A percentile compares a stretch with the other conserved stretches of the same genome.
phyloP scores from a whole-genome alignment of 2,329 filamentous ascomycete species.

The Fusarium sp. region DNA sequence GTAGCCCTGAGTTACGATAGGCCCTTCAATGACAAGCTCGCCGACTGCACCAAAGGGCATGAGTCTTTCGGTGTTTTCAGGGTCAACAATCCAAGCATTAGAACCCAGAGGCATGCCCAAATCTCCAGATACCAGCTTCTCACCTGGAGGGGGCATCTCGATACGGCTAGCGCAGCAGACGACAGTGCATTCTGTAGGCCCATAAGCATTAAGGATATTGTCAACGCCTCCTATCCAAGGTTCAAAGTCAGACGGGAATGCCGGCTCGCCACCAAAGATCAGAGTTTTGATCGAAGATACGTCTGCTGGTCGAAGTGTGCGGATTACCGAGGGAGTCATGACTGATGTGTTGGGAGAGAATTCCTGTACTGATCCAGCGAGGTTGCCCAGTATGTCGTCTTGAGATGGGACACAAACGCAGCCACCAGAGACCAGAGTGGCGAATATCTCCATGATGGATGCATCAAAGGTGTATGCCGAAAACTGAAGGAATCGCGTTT shows the following conservation, averaged over 20 bases:
- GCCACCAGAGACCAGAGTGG: background rate
- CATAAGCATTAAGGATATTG: slow-evolving; percentile 1
- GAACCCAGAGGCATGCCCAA: slow-evolving; percentile 6
- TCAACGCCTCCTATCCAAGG: slow-evolving; percentile 3
- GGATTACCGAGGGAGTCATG: slow-evolving; percentile 2
- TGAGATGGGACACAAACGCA: slow-evolving; percentile 9
- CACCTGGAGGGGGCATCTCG: background rate
- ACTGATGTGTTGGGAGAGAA: background rate
- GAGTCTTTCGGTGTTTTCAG: slow-evolving; percentile 14
- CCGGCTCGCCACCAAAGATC: slow-evolving; percentile 6
- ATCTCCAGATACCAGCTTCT: background rate
- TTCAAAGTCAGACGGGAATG: slow-evolving; percentile 2
- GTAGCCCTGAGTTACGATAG: slow-evolving; percentile 30
- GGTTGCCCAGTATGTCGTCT: background rate
- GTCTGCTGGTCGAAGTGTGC: background rate
- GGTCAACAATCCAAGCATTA: slow-evolving; percentile 32
- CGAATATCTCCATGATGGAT: background rate
- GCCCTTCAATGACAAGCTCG: slow-evolving; percentile 41
- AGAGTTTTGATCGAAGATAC: slow-evolving; percentile 1
- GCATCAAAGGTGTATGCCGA: slow-evolving; percentile 1
- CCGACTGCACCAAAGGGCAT: slow-evolving; percentile 36
- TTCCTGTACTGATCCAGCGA: slow-evolving; percentile 2
- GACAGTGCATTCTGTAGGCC: slow-evolving; percentile 12
- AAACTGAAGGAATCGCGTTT: slow-evolving; percentile 4
- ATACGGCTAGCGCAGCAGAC: slow-evolving; percentile 1